Evolutionary conservation across 148 eudicot species (phyloP).

Genomic region (Camellia sinensis): DNA sequence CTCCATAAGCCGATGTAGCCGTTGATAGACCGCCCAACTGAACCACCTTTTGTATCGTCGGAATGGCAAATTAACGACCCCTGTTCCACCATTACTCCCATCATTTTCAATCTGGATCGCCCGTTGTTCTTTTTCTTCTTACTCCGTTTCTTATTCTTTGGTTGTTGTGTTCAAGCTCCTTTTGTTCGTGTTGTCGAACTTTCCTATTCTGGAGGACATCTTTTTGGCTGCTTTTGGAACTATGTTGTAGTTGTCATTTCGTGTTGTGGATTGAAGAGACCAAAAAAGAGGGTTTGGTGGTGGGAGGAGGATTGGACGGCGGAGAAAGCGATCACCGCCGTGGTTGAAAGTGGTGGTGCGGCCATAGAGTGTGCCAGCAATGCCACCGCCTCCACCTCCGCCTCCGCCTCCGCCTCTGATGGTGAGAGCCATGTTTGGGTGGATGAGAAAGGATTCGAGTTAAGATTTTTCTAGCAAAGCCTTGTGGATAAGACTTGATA

Average conservation of each 20-base stretch:
- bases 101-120: conserved; percentile 13
- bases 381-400: conserved; percentile 9
- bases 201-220: conserved; percentile 51
- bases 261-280: conserved; percentile 19
- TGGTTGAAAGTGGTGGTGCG: neutral
- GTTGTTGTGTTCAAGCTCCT: conserved; percentile 30
- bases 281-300: conserved; percentile 23
- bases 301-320: conserved; percentile 17
- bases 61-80: neutral
- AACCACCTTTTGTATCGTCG: too few relatives aligned
- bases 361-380: conserved; percentile 14
- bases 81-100: neutral
- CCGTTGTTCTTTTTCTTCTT: neutral
- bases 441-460: neutral
- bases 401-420: neutral
- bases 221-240: conserved; percentile 51
- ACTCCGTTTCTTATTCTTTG: conserved; percentile 25
- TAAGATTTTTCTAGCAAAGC: neutral
- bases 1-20: too few relatives aligned
- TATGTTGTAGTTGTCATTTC: conserved; percentile 12
- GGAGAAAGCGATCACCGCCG: conserved; percentile 15
- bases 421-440: conserved; percentile 32
- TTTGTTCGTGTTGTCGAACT: conserved; percentile 71
- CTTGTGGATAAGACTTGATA: neutral
- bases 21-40: too few relatives aligned